Conservation (phyloP, 192 early-diverging fungal species). For the Backusella parvicylindrica region DNA sequence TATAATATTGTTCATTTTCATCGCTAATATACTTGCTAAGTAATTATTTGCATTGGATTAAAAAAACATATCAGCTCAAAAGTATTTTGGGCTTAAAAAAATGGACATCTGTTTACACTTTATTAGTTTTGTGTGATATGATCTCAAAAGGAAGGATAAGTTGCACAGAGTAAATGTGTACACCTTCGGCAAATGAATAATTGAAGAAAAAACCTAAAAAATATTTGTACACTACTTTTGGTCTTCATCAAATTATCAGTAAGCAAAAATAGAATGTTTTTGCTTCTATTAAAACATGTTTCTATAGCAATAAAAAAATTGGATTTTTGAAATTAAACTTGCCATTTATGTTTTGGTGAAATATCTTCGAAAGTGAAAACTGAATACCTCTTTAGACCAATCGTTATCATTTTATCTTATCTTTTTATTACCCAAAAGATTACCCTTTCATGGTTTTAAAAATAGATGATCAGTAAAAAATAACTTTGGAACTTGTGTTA, state of each 20-base stretch:
- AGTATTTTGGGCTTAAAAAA: not conserved
- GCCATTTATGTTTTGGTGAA: not conserved
- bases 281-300: not conserved
- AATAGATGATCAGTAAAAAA: not conserved
- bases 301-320: not conserved
- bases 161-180: not conserved
- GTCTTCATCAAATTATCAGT: not conserved
- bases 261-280: not conserved
- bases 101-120: not conserved
- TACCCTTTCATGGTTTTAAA: not conserved
- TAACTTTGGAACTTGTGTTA: not conserved
- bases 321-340: not conserved
- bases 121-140: not conserved
- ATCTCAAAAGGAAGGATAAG: not conserved
- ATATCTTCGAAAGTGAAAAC: not conserved
- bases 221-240: not conserved
- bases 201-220: not conserved
- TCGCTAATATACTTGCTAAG: too few species aligned
- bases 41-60: too few species aligned
- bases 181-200: not conserved
- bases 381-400: not conserved
- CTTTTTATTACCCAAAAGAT: not conserved
- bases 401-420: conserved; percentile 1
- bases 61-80: too few species aligned
- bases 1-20: too few species aligned